These are phyloP conservation scores for Spongispora temasekensis DNA, from an alignment of 1,284 basidiomycete species.

Conservation along the genomic window DNA sequence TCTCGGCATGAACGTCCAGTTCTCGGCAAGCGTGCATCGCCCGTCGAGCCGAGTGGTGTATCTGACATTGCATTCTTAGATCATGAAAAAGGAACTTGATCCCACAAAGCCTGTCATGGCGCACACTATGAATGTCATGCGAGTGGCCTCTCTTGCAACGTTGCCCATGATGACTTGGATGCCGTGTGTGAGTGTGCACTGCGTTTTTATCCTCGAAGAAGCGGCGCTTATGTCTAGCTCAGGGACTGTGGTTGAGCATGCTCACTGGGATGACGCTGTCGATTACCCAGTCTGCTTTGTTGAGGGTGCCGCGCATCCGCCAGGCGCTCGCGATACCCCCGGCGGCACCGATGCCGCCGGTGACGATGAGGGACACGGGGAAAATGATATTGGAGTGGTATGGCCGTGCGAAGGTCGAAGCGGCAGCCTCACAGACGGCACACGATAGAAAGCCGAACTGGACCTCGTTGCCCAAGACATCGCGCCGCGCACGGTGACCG, in stretches of 20 bases:
- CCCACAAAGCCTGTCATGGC: slow-evolving; percentile 54
- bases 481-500: slow-evolving; percentile 16
- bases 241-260: slow-evolving; percentile 36
- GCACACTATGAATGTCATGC: slow-evolving; percentile 75
- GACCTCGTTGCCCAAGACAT: slow-evolving; percentile 24
- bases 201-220: slow-evolving; percentile 2
- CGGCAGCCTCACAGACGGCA: slow-evolving; percentile 1
- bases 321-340: slow-evolving; percentile 25
- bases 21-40: slow-evolving; percentile 52
- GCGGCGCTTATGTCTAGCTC: not conserved
- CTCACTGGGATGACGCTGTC: slow-evolving; percentile 25
- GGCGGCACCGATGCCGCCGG: slow-evolving; percentile 9
- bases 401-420: slow-evolving; percentile 7
- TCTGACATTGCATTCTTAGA: slow-evolving; percentile 35
- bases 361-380: slow-evolving; percentile 34
- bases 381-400: slow-evolving; percentile 26
- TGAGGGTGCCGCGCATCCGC: slow-evolving; percentile 29
- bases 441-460: slow-evolving; percentile 27
- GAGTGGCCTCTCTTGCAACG: slow-evolving; percentile 58
- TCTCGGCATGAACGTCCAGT: slow-evolving; percentile 69
- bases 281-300: slow-evolving; percentile 23
- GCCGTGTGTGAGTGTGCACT: slow-evolving; percentile 47
- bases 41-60: not conserved
- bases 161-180: slow-evolving; percentile 65
- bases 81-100: slow-evolving; percentile 61